These are phyloP conservation scores for Pichia phayaonensis DNA, from an alignment of 805 yeast genomes.

Conservation along the genomic window DNA sequence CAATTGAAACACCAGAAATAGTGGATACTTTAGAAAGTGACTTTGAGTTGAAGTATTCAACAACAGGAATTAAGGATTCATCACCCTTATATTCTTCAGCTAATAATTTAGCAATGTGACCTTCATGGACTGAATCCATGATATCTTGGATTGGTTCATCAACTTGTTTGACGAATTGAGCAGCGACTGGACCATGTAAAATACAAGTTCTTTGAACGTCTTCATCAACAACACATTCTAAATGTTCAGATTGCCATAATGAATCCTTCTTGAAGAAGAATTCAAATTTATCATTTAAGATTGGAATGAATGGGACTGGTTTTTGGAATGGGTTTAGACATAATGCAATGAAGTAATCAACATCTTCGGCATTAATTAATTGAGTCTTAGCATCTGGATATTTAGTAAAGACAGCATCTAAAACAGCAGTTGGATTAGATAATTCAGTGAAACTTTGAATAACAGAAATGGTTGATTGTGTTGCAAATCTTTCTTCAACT, in stretches of 20 bases:
- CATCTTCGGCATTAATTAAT: constrained; percentile 89
- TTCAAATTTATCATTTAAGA: constrained; percentile 88
- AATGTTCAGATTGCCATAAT: constrained; percentile 96
- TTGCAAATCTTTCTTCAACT: constrained; percentile 91
- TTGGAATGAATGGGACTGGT: constrained; percentile 97
- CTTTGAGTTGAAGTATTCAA: constrained; percentile 81
- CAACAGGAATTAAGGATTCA: constrained; percentile 67
- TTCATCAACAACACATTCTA: constrained; percentile 90
- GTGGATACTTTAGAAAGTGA: constrained; percentile 35
- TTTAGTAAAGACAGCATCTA: constrained; percentile 52
- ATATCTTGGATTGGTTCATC: constrained; percentile 92
- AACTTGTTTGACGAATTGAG: constrained; percentile 76
- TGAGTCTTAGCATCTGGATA: constrained; percentile 75
- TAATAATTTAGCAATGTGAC: constrained; percentile 69
- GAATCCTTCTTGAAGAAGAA: constrained; percentile 98
- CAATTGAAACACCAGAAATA: constrained; percentile 32
- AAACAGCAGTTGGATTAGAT: constrained; percentile 54
- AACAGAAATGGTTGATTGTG: constrained; percentile 49
- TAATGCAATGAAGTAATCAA: constrained; percentile 80
- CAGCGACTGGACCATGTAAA: constrained; percentile 97
- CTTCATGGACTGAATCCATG: constrained; percentile 81
- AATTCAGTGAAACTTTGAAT: constrained; percentile 68
- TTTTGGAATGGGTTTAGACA: constrained; percentile 83
- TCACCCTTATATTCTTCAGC: constrained; percentile 67
- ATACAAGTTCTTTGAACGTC: constrained; percentile 99